A percentile compares a stretch with the other conserved stretches of the same genome.
Conservation (phyloP, 495 filamentous ascomycete species). For the Hypoxylon intermedium region DNA sequence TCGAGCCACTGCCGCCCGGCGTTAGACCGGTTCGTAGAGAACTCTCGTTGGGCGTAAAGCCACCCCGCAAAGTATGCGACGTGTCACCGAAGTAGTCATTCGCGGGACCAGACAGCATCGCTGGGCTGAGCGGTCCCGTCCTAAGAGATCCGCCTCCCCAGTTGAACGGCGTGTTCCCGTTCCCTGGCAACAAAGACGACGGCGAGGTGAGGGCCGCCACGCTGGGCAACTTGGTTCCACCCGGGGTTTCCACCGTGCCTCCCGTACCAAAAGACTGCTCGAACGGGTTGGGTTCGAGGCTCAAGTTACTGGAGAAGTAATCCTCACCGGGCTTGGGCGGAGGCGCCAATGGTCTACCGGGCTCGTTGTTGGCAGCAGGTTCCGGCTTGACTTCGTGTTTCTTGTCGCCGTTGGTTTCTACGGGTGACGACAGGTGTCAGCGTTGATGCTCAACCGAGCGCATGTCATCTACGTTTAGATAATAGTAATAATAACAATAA, state of each 20-base stretch:
- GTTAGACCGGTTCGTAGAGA: conserved; percentile 91
- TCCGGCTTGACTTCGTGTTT: conserved; percentile 52
- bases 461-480: conserved; percentile 21
- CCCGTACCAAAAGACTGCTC: conserved; percentile 86
- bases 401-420: conserved; percentile 46
- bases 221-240: conserved; percentile 86
- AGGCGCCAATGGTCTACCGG: conserved; percentile 68
- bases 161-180: conserved; percentile 70
- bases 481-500: conserved; percentile 21
- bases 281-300: conserved; percentile 93
- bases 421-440: conserved; percentile 28
- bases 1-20: conserved; percentile 93
- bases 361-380: conserved; percentile 44
- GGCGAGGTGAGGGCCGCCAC: conserved; percentile 93
- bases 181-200: conserved; percentile 75
- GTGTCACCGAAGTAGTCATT: conserved; percentile 77
- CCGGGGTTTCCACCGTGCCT: conserved; percentile 77
- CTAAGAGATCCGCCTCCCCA: conserved; percentile 86
- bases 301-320: conserved; percentile 74
- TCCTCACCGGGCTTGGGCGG: conserved; percentile 79
- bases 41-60: conserved; percentile 97
- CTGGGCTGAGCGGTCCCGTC: conserved; percentile 92
- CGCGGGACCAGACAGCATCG: conserved; percentile 91
- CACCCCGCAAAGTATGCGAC: conserved; percentile 73
- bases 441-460: conserved; percentile 37